Evolutionary conservation across 1,139 yeast species (phyloP).

Genomic region (Magnusiomyces magnusii): DNA sequence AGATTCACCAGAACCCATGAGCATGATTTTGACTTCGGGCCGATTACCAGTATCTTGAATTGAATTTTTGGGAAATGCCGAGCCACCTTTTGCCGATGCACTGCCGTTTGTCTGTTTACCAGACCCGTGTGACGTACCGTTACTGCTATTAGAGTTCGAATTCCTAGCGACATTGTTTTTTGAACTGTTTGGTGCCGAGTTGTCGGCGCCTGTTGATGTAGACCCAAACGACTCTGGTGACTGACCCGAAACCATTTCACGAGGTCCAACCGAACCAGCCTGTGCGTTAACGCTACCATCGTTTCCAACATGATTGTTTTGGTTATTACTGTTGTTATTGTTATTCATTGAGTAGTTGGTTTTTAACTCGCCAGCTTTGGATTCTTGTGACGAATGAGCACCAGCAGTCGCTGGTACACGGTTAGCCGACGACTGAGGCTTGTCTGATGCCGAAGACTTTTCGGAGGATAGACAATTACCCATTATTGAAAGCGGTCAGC

Average conservation of each 20-base stretch:
- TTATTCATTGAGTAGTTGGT: slow-evolving; percentile 2
- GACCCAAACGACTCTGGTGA: neutral
- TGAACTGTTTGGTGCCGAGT: neutral
- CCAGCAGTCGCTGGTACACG: neutral
- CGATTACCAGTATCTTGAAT: neutral
- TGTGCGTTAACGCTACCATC: neutral
- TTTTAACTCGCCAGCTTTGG: neutral
- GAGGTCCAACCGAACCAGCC: neutral
- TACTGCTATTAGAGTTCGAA: neutral
- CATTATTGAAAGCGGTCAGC: neutral
- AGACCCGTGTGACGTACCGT: too few relatives aligned
- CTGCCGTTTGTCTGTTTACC: too few relatives aligned
- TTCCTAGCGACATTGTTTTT: neutral
- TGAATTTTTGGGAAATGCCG: neutral
- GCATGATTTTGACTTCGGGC: slow-evolving; percentile 49
- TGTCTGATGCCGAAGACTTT: neutral
- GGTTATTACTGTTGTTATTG: neutral
- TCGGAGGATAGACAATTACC: slow-evolving; percentile 3
- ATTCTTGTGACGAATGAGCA: neutral
- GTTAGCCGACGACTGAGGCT: neutral
- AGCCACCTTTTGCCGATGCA: neutral
- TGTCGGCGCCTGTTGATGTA: neutral
- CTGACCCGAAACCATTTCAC: neutral
- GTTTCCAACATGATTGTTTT: neutral
- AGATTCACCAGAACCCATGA: slow-evolving; percentile 68